Evolutionary conservation across 768 basidiomycete species (phyloP).

Genomic region (Dentipellis sp.): DNA sequence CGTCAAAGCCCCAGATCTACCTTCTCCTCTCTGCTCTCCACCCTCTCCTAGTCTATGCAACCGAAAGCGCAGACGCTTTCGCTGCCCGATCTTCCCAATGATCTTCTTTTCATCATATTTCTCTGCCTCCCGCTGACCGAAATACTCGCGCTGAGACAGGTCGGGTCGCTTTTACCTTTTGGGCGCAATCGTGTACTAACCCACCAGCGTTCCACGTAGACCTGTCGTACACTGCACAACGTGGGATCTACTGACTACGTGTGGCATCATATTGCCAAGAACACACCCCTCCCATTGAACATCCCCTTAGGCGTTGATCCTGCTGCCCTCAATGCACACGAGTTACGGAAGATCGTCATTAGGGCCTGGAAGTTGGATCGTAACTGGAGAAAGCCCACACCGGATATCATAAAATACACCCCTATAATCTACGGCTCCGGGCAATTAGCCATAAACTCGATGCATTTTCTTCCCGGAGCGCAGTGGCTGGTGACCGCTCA

Average conservation of each 20-base stretch:
- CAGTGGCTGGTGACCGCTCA: constrained; percentile 40
- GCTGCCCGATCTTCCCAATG: constrained; percentile 31
- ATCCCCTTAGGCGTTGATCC: constrained; percentile 26
- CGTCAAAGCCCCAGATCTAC: not conserved
- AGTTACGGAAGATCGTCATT: constrained; percentile 33
- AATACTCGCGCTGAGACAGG: constrained; percentile 41
- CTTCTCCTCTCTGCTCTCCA: not conserved
- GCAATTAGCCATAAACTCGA: constrained; percentile 31
- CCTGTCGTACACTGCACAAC: constrained; percentile 52
- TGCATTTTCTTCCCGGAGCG: constrained; percentile 38
- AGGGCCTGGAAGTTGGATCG: constrained; percentile 38
- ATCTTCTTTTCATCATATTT: constrained; percentile 33
- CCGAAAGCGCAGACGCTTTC: too few relatives aligned
- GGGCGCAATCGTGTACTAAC: constrained; percentile 7
- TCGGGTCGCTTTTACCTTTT: constrained; percentile 11
- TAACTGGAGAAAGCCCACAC: constrained; percentile 35
- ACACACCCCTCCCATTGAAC: constrained; percentile 31
- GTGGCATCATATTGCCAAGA: constrained; percentile 36
- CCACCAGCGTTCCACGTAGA: constrained; percentile 30
- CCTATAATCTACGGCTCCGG: constrained; percentile 25
- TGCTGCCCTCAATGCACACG: constrained; percentile 26
- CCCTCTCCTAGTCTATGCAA: too few relatives aligned
- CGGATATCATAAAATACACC: constrained; percentile 27
- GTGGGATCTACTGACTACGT: constrained; percentile 41
- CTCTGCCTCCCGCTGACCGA: constrained; percentile 27